These are phyloP conservation scores for Gaultheria prostrata DNA, from an alignment of 148 eudicot genomes.

Conservation along the genomic window DNA sequence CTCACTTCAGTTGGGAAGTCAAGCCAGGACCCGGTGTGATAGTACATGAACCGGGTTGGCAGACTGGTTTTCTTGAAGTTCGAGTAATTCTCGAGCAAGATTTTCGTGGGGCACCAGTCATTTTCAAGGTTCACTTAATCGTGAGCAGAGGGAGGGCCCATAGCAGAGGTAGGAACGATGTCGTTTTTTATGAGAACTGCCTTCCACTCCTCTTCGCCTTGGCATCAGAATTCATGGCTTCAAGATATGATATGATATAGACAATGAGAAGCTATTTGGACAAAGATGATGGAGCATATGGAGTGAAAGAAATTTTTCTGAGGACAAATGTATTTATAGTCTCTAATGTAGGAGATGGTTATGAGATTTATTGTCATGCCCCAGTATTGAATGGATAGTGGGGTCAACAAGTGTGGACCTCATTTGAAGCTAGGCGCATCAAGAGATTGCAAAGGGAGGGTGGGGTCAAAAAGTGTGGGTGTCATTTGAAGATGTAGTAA, in stretches of 20 bases:
- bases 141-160: background rate
- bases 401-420: background rate
- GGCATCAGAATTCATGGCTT: background rate
- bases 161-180: background rate
- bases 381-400: too few species aligned
- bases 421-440: too few species aligned
- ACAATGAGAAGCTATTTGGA: too few species aligned
- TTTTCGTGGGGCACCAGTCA: conserved; percentile 1
- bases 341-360: too few species aligned
- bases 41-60: conserved; percentile 41
- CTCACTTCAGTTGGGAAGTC: conserved; percentile 29
- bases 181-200: background rate
- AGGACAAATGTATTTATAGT: background rate
- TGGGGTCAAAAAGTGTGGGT: too few species aligned
- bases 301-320: background rate
- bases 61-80: conserved; percentile 39
- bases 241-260: too few species aligned
- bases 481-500: too few species aligned
- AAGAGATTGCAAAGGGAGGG: too few species aligned
- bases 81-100: conserved; percentile 34
- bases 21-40: conserved; percentile 38
- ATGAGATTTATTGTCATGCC: too few species aligned
- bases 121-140: background rate
- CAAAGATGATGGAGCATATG: too few species aligned
- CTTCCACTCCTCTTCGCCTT: background rate